Conservation (phyloP, 768 basidiomycete species). For the Boletus tylopilopsis region DNA sequence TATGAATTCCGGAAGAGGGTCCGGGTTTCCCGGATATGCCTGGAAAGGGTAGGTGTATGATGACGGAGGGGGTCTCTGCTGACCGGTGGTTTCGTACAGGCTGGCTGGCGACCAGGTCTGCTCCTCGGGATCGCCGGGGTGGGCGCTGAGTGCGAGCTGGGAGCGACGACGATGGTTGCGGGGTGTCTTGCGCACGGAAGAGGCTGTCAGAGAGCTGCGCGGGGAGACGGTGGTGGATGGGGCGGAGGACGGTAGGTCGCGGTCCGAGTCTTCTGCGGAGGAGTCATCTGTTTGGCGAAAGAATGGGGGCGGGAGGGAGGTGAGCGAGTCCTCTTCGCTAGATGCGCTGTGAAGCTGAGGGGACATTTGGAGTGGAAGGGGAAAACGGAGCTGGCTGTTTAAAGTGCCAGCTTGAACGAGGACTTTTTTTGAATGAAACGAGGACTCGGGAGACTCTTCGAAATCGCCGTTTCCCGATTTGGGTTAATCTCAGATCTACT, state of each 20-base stretch:
- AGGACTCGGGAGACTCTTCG: background rate
- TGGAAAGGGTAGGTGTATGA: constrained; percentile 51
- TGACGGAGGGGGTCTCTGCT: constrained; percentile 36
- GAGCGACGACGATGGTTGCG: constrained; percentile 25
- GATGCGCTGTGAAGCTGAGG: constrained; percentile 15
- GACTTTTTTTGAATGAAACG: too few relatives aligned
- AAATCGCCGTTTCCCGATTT: constrained; percentile 11
- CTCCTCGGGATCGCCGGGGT: constrained; percentile 17
- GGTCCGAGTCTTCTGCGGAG: constrained; percentile 31
- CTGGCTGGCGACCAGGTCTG: constrained; percentile 13
- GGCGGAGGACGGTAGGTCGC: constrained; percentile 19
- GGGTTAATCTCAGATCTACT: constrained; percentile 15
- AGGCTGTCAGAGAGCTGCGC: constrained; percentile 7
- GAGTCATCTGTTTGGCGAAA: constrained; percentile 28
- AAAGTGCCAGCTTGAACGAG: too few relatives aligned
- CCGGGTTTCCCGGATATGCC: constrained; percentile 63
- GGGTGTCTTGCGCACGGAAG: constrained; percentile 16
- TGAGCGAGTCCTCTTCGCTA: constrained; percentile 28
- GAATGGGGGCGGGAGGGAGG: constrained; percentile 35
- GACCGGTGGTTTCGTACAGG: constrained; percentile 5
- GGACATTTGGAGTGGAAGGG: constrained; percentile 11
- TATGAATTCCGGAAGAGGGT: constrained; percentile 47
- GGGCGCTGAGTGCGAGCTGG: constrained; percentile 21
- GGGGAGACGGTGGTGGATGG: constrained; percentile 15
- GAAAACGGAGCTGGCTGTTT: too few relatives aligned